Evolutionary conservation across 768 basidiomycete species (phyloP), one percentile per base, ranked within the genome.

Genomic region (Chlorophyllum brunneum): DNA sequence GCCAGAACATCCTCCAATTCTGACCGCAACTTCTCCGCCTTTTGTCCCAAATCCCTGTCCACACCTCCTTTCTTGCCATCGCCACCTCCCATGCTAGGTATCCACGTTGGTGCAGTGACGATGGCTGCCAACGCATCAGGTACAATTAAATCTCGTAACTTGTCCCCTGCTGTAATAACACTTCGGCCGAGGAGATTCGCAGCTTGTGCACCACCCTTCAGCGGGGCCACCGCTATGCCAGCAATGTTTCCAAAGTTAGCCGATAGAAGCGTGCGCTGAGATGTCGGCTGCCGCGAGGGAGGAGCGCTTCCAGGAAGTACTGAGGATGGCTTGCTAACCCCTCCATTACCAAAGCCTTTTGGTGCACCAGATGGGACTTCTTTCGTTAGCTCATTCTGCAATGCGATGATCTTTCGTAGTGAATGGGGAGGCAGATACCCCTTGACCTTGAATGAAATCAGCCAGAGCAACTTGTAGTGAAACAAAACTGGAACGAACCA

Each of bases 1-100:
- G 94, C 87, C 34, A 99, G 72, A 55, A 98, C 65, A 48, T 92
- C 89, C 59, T 99, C 97, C 63, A 99, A 66, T 71, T 98, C 93
- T 36, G 76, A 77, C 59, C 89, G 75, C 65, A 97, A 60, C 65
- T 79, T 84, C 68, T 92, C 90, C 41, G 75, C 70, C 66, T 82
- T 84, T 74, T 76, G 56, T 82, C 81, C 36, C 70, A 68, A 31
- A 72, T 71, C 44, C 67, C 72, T 61, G 75, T 74, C 47, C 29
- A 53, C 36, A 11, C 43, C 31, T 3, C 49, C 51, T 15, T 45
- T 53, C 36, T 46, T 53, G 22, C 43, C 48, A 72, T 78, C 77
- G 4, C 75, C 74, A 16, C 75, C 72, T 10, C 78, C 81, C 56
- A 86, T 83, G 26, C 82, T 80, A 18, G 88, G 85, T 58, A 90